Evolutionary conservation across 345 rosid genomes (phyloP).

Genomic region (Tarenaya hassleriana): DNA sequence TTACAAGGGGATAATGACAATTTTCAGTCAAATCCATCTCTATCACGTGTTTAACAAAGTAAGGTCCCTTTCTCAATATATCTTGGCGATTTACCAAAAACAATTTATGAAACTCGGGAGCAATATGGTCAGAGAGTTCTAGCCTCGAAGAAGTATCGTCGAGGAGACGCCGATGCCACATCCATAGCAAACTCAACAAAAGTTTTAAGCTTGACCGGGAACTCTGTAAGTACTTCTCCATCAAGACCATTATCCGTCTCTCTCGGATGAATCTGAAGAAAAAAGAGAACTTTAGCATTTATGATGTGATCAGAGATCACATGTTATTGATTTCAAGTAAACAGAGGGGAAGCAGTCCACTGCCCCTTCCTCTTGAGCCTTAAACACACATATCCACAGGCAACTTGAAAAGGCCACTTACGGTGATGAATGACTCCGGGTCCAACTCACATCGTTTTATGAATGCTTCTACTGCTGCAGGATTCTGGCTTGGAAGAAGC

Average conservation of each 20-base stretch:
- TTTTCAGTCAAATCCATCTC: constrained; percentile 8
- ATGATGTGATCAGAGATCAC: background rate
- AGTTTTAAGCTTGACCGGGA: constrained; percentile 56
- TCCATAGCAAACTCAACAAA: constrained; percentile 92
- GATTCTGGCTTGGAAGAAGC: constrained; percentile 70
- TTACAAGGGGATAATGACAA: constrained; percentile 1
- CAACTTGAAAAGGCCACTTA: constrained; percentile 27
- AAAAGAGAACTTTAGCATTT: constrained; percentile 12
- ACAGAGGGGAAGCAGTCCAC: background rate
- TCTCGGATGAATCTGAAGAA: constrained; percentile 50
- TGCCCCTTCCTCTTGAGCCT: too few species aligned
- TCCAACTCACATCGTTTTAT: constrained; percentile 64
- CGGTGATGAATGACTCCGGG: constrained; percentile 69
- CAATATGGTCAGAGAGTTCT: constrained; percentile 32
- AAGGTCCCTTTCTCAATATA: background rate
- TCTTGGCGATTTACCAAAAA: background rate
- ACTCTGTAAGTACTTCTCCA: constrained; percentile 24
- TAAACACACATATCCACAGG: too few species aligned
- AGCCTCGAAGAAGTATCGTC: constrained; percentile 93
- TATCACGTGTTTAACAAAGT: background rate
- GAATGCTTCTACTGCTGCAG: constrained; percentile 64
- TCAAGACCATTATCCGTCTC: constrained; percentile 30
- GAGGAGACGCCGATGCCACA: constrained; percentile 84
- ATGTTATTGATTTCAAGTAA: constrained; percentile 3
- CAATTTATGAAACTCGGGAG: constrained; percentile 2